Evolutionary conservation across 2,329 filamentous ascomycete genomes (phyloP).

Genomic region (Monascus ruber): DNA sequence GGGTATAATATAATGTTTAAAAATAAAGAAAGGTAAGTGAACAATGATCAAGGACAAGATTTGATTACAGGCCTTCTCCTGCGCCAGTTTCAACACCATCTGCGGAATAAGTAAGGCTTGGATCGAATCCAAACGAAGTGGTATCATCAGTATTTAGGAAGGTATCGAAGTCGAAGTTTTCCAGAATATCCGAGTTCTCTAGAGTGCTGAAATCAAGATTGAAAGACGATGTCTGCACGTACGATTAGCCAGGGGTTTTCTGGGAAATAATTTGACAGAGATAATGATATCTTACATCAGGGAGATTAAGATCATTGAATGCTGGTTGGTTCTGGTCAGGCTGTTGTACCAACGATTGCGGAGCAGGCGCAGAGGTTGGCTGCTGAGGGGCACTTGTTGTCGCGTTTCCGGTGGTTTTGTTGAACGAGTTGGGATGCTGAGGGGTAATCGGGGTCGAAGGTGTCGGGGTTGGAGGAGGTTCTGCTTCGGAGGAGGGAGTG

Average conservation of each 20-base stretch:
- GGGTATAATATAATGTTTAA: slow-evolving; percentile 24
- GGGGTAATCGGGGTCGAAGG: slow-evolving; percentile 40
- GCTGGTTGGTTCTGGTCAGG: slow-evolving; percentile 21
- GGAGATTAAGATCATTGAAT: slow-evolving; percentile 23
- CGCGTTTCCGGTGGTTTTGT: slow-evolving; percentile 27
- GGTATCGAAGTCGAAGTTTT: slow-evolving; percentile 55
- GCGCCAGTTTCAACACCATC: slow-evolving; percentile 35
- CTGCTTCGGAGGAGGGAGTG: slow-evolving; percentile 34
- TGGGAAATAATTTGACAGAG: background rate
- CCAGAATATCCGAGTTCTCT: slow-evolving; percentile 36
- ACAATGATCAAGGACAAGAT: slow-evolving; percentile 6
- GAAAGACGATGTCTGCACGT: slow-evolving; percentile 20
- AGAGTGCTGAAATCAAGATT: slow-evolving; percentile 35
- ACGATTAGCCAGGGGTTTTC: slow-evolving; percentile 7
- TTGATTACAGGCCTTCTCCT: slow-evolving; percentile 23
- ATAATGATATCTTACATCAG: slow-evolving; percentile 22
- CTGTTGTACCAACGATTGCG: slow-evolving; percentile 23
- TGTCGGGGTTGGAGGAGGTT: slow-evolving; percentile 37
- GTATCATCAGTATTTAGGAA: slow-evolving; percentile 49
- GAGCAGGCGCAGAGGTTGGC: slow-evolving; percentile 25
- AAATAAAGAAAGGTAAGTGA: slow-evolving; percentile 21
- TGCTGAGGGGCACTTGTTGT: slow-evolving; percentile 21
- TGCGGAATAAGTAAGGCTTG: slow-evolving; percentile 25
- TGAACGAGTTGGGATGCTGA: slow-evolving; percentile 35
- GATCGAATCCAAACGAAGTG: slow-evolving; percentile 33